Conservation (phyloP, 208 protist genomes). For the Crithidia acanthocephali region DNA sequence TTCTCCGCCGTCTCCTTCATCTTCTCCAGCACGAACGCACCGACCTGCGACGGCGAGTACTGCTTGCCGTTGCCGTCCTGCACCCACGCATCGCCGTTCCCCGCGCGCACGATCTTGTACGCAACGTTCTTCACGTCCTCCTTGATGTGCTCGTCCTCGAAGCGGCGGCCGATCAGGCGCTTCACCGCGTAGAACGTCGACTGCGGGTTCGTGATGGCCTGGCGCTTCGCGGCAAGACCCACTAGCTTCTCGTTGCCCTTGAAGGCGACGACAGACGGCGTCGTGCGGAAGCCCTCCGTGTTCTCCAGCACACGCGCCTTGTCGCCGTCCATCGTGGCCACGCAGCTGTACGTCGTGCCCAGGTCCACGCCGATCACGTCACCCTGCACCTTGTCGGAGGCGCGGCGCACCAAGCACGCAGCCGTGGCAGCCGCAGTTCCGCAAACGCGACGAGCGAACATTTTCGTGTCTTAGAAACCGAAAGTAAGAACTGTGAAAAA, state of each 20-base stretch:
- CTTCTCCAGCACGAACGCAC: conserved; percentile 81
- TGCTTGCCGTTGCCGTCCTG: conserved; percentile 81
- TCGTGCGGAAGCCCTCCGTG: conserved; percentile 85
- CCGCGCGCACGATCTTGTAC: conserved; percentile 96
- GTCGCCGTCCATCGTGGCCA: conserved; percentile 86
- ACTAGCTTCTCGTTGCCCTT: conserved; percentile 85
- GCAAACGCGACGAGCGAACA: conserved; percentile 72
- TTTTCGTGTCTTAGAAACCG: conserved; percentile 6
- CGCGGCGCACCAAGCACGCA: conserved; percentile 42
- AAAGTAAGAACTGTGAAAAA: conserved; percentile 6
- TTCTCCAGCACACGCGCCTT: conserved; percentile 92
- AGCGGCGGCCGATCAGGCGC: conserved; percentile 82
- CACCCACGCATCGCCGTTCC: conserved; percentile 95
- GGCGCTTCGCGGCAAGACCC: conserved; percentile 74
- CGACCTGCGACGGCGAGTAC: conserved; percentile 85
- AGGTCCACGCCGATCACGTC: conserved; percentile 88
- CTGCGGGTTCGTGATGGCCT: conserved; percentile 74
- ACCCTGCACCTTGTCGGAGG: conserved; percentile 73
- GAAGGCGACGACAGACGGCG: conserved; percentile 86
- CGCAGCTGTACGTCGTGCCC: conserved; percentile 83
- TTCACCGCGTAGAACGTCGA: conserved; percentile 92
- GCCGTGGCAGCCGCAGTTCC: conserved; percentile 34
- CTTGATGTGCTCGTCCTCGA: conserved; percentile 77
- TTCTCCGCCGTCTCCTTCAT: conserved; percentile 79
- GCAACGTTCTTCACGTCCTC: conserved; percentile 85